These are phyloP conservation scores for Quercus lobata DNA, from an alignment of 331 rosid species.

Conservation along the genomic window DNA sequence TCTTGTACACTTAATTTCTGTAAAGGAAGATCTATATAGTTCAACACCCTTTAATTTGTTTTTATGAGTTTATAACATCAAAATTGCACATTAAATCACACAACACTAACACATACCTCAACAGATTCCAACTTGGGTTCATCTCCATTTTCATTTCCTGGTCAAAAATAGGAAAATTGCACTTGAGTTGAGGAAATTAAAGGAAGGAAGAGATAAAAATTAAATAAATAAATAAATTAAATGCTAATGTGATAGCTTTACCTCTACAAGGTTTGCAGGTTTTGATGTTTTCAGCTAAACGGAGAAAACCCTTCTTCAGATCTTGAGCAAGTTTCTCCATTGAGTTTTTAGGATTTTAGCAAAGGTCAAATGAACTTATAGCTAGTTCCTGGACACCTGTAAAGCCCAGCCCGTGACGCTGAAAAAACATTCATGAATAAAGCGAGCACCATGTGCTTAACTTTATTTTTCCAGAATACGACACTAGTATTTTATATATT, in stretches of 20 bases:
- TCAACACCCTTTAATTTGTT: too few species aligned
- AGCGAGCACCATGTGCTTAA: not conserved
- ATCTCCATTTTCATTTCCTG: not conserved
- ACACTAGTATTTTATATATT: too few species aligned
- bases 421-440: not conserved
- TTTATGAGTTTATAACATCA: too few species aligned
- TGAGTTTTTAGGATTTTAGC: not conserved
- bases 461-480: too few species aligned
- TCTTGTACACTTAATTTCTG: not conserved
- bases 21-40: not conserved
- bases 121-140: slow-evolving; percentile 17
- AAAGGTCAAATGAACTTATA: not conserved
- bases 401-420: not conserved
- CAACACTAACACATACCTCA: not conserved
- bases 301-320: slow-evolving; percentile 15
- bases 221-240: too few species aligned
- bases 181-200: not conserved
- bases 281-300: slow-evolving; percentile 2
- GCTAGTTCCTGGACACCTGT: not conserved
- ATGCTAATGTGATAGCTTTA: not conserved
- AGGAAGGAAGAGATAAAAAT: not conserved
- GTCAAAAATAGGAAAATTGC: not conserved
- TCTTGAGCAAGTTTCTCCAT: slow-evolving; percentile 9
- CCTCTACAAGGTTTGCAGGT: slow-evolving; percentile 4
- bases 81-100: too few species aligned